Conservation (phyloP, 495 filamentous ascomycete genomes). For the Aspergillus biplanus region DNA sequence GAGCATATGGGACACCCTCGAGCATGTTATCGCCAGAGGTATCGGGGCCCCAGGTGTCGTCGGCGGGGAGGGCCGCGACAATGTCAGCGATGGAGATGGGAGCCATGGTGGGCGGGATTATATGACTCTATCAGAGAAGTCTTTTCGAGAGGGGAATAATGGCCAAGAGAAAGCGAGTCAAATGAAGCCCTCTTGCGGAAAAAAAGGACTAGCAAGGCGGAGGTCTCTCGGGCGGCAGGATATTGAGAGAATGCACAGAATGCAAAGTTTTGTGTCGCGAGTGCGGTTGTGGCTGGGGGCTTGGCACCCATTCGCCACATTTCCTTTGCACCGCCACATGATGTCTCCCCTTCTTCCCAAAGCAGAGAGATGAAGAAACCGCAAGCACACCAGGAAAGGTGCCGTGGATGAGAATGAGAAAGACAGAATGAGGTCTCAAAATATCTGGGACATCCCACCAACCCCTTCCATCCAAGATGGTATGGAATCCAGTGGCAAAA, state of each 20-base stretch:
- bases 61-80: conserved; percentile 62
- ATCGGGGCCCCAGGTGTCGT: conserved; percentile 84
- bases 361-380: not conserved
- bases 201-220: conserved; percentile 18
- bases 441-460: not conserved
- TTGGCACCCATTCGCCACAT: conserved; percentile 16
- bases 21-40: conserved; percentile 81
- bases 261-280: conserved; percentile 52
- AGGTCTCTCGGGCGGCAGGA: conserved; percentile 29
- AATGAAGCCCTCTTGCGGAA: conserved; percentile 21
- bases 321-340: conserved; percentile 35
- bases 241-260: conserved; percentile 32
- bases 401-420: not conserved
- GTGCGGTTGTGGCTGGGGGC: conserved; percentile 38
- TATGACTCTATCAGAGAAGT: conserved; percentile 4
- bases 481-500: not conserved
- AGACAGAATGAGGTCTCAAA: not conserved
- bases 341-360: conserved; percentile 8
- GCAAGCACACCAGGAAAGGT: not conserved
- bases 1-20: conserved; percentile 93
- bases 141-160: not conserved
- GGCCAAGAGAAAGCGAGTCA: conserved; percentile 19
- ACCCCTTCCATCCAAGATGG: not conserved
- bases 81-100: conserved; percentile 61
- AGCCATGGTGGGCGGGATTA: conserved; percentile 47